Evolutionary conservation across 2,329 filamentous ascomycete genomes (phyloP).

Genomic region (Claviceps digitariae): DNA sequence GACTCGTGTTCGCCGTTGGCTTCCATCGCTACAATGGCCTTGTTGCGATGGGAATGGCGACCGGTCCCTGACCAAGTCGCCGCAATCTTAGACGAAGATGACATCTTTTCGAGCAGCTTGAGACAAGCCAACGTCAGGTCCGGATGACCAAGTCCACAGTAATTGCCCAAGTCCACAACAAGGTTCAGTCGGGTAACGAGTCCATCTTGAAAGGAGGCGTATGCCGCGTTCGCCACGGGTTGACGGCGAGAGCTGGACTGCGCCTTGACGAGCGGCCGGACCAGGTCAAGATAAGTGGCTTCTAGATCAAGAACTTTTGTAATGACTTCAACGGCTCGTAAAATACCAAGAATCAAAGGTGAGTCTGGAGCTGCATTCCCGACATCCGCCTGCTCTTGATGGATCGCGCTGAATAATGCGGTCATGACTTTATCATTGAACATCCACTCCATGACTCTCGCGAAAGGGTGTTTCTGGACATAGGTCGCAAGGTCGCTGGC

Average conservation of each 20-base stretch:
- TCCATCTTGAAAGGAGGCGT: conserved; percentile 85
- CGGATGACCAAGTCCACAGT: conserved; percentile 73
- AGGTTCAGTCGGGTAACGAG: conserved; percentile 67
- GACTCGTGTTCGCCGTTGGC: conserved; percentile 65
- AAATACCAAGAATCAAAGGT: conserved; percentile 64
- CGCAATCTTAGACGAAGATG: conserved; percentile 68
- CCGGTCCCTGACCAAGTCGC: conserved; percentile 50
- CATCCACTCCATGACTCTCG: conserved; percentile 94
- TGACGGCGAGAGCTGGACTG: conserved; percentile 45
- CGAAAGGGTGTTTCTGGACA: conserved; percentile 79
- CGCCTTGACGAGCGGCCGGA: conserved; percentile 62
- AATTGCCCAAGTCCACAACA: conserved; percentile 71
- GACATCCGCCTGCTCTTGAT: conserved; percentile 61
- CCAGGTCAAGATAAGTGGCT: conserved; percentile 79
- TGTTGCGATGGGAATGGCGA: conserved; percentile 56
- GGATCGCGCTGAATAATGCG: conserved; percentile 63
- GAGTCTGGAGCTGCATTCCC: conserved; percentile 63
- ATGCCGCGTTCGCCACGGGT: conserved; percentile 53
- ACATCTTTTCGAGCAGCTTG: conserved; percentile 72
- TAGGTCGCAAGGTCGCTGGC: conserved; percentile 67
- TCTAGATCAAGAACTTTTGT: conserved; percentile 75
- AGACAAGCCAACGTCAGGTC: conserved; percentile 70
- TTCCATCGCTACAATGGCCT: conserved; percentile 79
- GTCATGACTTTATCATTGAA: conserved; percentile 83
- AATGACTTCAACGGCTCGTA: conserved; percentile 73